Base-by-base conservation (phyloP, 345 rosid genomes). In the Hypericum perforatum region DNA sequence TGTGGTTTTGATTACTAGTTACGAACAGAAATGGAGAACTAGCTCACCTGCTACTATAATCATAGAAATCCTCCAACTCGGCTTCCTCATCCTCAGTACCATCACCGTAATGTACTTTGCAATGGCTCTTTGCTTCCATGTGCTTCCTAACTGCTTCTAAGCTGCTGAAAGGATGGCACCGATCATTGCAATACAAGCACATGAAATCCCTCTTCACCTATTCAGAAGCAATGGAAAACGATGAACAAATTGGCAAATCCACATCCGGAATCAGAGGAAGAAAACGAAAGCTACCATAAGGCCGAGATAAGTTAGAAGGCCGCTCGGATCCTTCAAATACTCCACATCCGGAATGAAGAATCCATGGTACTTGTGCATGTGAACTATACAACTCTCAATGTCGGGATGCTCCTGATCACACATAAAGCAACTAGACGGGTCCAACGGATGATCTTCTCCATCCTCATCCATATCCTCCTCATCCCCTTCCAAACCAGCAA, bases 101-200 rank as follows among this genome's bases (percentile, higher is more conserved):
- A 66, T 80, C 87, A 52, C 98, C 98, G 57, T 73, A 92, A 70
- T 85, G 98, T 59, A 92, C 78, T 68, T 77, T 92, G 75, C 97
- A 92, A 65, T 92, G 98, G 56, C 87, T 63, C 72, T 88, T 92
- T 22, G 98, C 97, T 36, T 61, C 82, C 95, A 89, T 89, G 63
- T 92, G 98, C 78, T 88, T 88, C 68, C 98, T 77, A 52, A 92
- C 98, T 52, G 97, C 98, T 76, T 89, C 98, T 68, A 85, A 70
- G 74, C 89, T 80, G 70, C 55, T 66, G 56, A 92, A 92, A 53
- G 97, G 80, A 61, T 69, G 82, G 51, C 97, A 68, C n/a, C 74
- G 72, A 50, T 85, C 91, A 56, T 81, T 80, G 79, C 98, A 92
- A 69, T 92, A 88, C 52, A 92, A 70, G 67, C 98, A 92, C 76